These are phyloP conservation scores for Aspergillus steynii DNA, from an alignment of 495 filamentous ascomycete species.

Conservation along the genomic window DNA sequence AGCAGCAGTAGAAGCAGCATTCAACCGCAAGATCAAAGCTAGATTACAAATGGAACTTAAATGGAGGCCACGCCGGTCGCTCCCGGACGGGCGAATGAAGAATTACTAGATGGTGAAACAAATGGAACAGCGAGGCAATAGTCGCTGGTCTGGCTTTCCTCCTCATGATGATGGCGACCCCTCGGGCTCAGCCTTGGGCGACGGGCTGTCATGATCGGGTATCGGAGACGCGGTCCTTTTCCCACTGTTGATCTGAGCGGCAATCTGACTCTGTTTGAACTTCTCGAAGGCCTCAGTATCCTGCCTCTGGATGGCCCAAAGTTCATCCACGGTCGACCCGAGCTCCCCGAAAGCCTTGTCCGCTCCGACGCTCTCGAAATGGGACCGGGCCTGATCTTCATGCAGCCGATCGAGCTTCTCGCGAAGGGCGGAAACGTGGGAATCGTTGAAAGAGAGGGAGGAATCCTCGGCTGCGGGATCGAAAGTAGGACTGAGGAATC, in stretches of 20 bases:
- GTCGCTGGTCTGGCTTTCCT: constrained; percentile 1
- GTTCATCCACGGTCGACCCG: constrained; percentile 53
- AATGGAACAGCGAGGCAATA: constrained; percentile 6
- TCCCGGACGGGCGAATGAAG: background rate
- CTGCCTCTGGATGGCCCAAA: constrained; percentile 51
- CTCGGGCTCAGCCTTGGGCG: background rate
- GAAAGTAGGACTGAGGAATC: constrained; percentile 54
- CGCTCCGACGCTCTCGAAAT: constrained; percentile 54
- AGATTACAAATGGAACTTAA: background rate
- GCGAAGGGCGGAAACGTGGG: constrained; percentile 58
- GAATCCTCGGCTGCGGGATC: constrained; percentile 38
- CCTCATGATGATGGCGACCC: constrained; percentile 7
- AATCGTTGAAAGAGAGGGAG: constrained; percentile 48
- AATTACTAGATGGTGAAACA: background rate
- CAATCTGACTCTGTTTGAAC: constrained; percentile 68
- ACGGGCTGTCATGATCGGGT: constrained; percentile 3
- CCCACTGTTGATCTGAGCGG: constrained; percentile 60
- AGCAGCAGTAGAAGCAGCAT: background rate
- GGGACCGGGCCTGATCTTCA: constrained; percentile 54
- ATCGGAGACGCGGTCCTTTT: constrained; percentile 18
- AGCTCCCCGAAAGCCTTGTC: constrained; percentile 62
- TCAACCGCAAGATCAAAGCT: background rate
- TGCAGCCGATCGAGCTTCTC: constrained; percentile 65
- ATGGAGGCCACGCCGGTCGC: background rate
- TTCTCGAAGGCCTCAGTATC: constrained; percentile 62